phyloP scores from a whole-genome alignment of 495 filamentous ascomycete genomes.

The Hyaloscypha variabilis region DNA sequence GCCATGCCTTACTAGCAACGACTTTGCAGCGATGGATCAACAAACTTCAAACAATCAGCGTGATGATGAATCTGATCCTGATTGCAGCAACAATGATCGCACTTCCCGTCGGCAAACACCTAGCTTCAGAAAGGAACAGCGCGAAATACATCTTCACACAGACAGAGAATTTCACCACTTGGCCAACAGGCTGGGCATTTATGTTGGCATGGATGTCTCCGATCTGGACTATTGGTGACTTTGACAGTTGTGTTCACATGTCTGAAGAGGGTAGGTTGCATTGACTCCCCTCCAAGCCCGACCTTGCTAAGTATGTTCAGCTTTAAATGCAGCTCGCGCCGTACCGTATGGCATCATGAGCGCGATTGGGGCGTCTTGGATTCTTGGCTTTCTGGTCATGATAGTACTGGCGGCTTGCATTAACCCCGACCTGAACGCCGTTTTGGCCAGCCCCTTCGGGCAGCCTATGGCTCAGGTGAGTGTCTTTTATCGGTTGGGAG shows the following conservation, averaged over 20 bases:
- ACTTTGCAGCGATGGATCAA: slow-evolving; percentile 59
- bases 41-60: slow-evolving; percentile 66
- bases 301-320: no score
- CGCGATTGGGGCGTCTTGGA: slow-evolving; percentile 53
- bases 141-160: slow-evolving; percentile 50
- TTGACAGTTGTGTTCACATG: slow-evolving; percentile 55
- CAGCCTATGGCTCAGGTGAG: slow-evolving; percentile 62
- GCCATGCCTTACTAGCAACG: slow-evolving; percentile 62
- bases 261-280: no score
- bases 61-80: slow-evolving; percentile 63
- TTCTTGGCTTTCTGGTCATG: slow-evolving; percentile 52
- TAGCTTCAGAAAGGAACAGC: slow-evolving; percentile 41
- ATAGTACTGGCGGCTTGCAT: slow-evolving; percentile 56
- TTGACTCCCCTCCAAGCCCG: no score
- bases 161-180: slow-evolving; percentile 58
- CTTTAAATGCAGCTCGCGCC: slow-evolving; percentile 61
- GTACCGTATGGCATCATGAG: slow-evolving; percentile 65
- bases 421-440: slow-evolving; percentile 42
- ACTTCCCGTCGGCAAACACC: slow-evolving; percentile 55
- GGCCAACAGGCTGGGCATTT: slow-evolving; percentile 65
- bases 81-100: slow-evolving; percentile 68
- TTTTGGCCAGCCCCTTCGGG: slow-evolving; percentile 46
- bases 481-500: no score
- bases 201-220: slow-evolving; percentile 67
- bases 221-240: slow-evolving; percentile 67